Base-by-base conservation (phyloP, 352 stramenopile species). In the Phytophthora colocasiae region DNA sequence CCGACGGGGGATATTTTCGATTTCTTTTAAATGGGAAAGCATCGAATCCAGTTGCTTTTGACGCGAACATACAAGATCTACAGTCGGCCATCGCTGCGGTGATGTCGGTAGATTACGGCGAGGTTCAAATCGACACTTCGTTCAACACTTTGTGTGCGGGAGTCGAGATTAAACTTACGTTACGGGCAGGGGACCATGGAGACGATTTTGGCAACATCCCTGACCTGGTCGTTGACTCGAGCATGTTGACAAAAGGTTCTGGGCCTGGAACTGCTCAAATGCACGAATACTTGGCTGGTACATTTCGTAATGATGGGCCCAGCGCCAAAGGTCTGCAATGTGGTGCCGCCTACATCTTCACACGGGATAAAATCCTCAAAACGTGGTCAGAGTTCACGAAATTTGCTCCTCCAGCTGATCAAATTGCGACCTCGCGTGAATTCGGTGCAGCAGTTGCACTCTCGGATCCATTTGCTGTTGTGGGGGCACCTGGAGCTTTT, bases 271-370 rank as follows among this genome's bases (percentile, higher is more conserved):
- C 8, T 1, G 75, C 78, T 17, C 48, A 74, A n/a, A 66, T 92
- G 32, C 76, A 74, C 17, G 81, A 94, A 48, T 89, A 91, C 41
- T 69, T 59, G 0, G 54, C 63, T 1, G 88, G 86, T 0, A 90
- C 86, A 3, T 95, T 87, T 60, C 76, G 77, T 15, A 77, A 66
- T 10, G 88, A 90, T 56, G 88, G 86, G 0, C 29, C 63, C 9
- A 71, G 67, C 17, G 73, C 82, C 6, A 94, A 93, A 54, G 88
- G 88, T 8, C 36, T 87, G 9, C 84, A 92, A 41, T 87, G 85
- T 24, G 88, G 88, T 9, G 88, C 86, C 15, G 72, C 71, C 7
- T 96, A 96, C 26, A 46, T 95, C 0, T 96, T 93, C 54, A 55
- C 34, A 2, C 69, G 78, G 5, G 61, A 83, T 24, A 39, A 47